Conservation (phyloP, 352 stramenopile species). For the Phytopythium mirpurense region DNA sequence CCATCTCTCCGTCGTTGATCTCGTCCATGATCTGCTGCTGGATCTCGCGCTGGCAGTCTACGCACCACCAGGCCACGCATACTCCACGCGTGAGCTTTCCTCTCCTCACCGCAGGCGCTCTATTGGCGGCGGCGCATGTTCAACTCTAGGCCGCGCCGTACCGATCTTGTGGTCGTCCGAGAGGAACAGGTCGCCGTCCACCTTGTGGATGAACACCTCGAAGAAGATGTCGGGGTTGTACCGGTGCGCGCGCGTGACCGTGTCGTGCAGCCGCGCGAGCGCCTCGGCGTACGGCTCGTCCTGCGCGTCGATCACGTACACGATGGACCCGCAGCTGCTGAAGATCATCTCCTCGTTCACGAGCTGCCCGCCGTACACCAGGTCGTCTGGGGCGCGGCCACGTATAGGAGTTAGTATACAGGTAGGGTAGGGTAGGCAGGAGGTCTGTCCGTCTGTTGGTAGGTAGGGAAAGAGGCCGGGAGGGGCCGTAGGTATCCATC, state of each 20-base stretch:
- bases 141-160: no score
- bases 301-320: constrained; percentile 98
- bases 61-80: no score
- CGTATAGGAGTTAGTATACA: no score
- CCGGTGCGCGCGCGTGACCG: constrained; percentile 74
- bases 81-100: background rate
- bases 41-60: constrained; percentile 95
- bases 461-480: no score
- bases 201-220: constrained; percentile 99
- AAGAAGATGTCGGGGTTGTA: constrained; percentile 96
- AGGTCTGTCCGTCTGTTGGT: no score
- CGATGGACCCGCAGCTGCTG: constrained; percentile 88
- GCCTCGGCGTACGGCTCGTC: constrained; percentile 90
- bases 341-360: constrained; percentile 93
- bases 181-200: constrained; percentile 98
- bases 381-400: constrained; percentile 59
- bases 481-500: no score
- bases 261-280: constrained; percentile 84
- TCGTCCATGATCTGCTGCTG: constrained; percentile 97
- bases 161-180: constrained; percentile 98
- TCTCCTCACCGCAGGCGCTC: background rate
- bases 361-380: constrained; percentile 84
- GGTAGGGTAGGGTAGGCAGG: no score
- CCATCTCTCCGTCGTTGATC: constrained; percentile 91
- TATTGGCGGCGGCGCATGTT: no score